Evolutionary conservation across 129 eudicot genomes (phyloP), one percentile per base, ranked within the genome.

Genomic region (Ambrosia trifida): DNA sequence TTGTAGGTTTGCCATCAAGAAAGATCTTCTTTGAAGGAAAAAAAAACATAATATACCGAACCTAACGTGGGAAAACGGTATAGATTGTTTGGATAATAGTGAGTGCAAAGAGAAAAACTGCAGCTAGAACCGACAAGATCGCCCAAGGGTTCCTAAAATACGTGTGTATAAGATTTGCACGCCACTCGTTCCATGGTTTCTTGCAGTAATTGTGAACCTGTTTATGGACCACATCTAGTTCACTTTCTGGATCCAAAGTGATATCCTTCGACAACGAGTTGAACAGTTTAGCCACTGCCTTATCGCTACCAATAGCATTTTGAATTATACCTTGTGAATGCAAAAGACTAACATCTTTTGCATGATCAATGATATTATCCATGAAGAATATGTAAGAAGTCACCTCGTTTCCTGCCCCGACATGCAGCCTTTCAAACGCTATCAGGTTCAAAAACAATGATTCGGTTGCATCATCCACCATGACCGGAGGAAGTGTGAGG

Each of bases 371-470:
- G 61, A 88, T 82, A 72, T 72, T 79, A 76, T 82, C 88, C 90
- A 88, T 88, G 81, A 85, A 82, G 14, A 79, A 88, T 65, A 88
- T 72, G 68, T 82, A 88, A 0, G 86, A 82, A 12, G 88, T 83
- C 64, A 88, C 88, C 64, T 80, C 90, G 35, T 80, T 85, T 7
- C 90, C 90, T 2, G 88, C 87, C 47, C 86, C 96, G 2, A 84
- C 96, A 64, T 89, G 96, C 54, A 82, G 81, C n/a, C 96, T 53
- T 70, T 89, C 96, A 69, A 84, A 89, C 0, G 96, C 92, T 18
- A 89, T 84, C 17, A 86, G 84, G 83, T 89, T 89, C 61, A 81
- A 28, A 67, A 73, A 89, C 68, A 84, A 58, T 0, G 92, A 80
- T 70, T 86, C 87, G 0, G 87, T 82, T 9, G 86, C 73, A 32